phyloP scores from a whole-genome alignment of 805 yeast species.

The Tetrapisispora pingtungensis region DNA sequence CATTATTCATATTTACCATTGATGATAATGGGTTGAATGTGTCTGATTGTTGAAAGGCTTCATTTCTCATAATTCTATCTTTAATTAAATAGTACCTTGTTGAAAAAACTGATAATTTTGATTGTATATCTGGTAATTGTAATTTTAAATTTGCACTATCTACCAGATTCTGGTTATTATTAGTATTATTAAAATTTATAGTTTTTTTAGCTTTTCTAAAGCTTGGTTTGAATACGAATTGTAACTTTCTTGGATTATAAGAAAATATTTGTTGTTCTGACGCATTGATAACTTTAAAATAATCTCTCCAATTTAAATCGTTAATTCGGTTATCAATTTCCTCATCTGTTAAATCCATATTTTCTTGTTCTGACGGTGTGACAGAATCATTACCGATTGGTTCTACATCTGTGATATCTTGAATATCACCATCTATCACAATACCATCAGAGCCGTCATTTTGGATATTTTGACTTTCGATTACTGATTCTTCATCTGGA shows the following conservation, averaged over 20 bases:
- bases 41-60: constrained; percentile 45
- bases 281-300: constrained; percentile 56
- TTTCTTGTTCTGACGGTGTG: not conserved
- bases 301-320: constrained; percentile 57
- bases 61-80: constrained; percentile 70
- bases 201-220: constrained; percentile 11
- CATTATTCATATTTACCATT: constrained; percentile 18
- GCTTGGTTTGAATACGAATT: constrained; percentile 36
- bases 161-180: constrained; percentile 5
- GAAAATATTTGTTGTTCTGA: constrained; percentile 52
- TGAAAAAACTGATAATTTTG: constrained; percentile 35
- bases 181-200: constrained; percentile 3
- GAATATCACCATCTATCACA: not conserved
- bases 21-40: constrained; percentile 30
- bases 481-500: not conserved
- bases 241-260: constrained; percentile 54
- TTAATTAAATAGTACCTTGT: constrained; percentile 52
- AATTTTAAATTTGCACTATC: constrained; percentile 1
- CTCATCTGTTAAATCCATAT: not conserved
- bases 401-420: not conserved
- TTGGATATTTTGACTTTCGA: not conserved
- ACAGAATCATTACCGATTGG: not conserved
- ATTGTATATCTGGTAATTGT: constrained; percentile 20
- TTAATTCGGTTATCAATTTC: constrained; percentile 14
- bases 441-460: not conserved